Base-by-base conservation (phyloP, 139 green algal species). In the Pleodorina starrii region DNA sequence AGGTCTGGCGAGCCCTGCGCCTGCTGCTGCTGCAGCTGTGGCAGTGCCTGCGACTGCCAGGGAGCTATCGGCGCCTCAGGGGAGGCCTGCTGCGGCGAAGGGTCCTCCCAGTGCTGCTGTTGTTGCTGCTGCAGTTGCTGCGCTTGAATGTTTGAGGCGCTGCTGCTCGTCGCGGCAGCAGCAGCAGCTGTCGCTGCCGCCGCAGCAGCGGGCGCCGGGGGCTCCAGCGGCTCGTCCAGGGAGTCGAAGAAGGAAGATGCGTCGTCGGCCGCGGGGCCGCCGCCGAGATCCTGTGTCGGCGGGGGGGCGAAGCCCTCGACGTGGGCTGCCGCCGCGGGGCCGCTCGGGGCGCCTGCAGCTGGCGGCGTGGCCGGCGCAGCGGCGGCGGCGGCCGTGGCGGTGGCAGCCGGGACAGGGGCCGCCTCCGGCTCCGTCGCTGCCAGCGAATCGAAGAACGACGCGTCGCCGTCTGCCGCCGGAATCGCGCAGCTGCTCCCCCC, bases 401-500 rank as follows among this genome's bases (percentile, higher is more conserved):
- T 35, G 25, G 25, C 36, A 32, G 29, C 68, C 5, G 32, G 12
- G 35, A 2, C 72, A n/a, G 72, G 72, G 16, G 42, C 72, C 9
- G 72, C 4, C 12, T 29, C 38, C 35, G 35, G 38, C 68, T 76
- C 42, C 32, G n/a, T n/a, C n/a, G 36, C 44, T 27, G 44, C 74
- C 44, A 82, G 44, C 11, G 74, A 66, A 9, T 86, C 79, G 38
- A 86, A 86, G 38, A 86, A 86, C 2, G 79, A 75, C 5, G 29
- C 54, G 6, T 12, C 77, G 9, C 25, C 51, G 44, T 82, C 43
- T 25, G 74, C 16, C 2, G 1, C 44, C 6, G 11, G 40, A 21
- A 12, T 11, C 6, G 69, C 35, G 7, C 19, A n/a, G n/a, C n/a
- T n/a, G 9, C 5, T 59, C 17, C 12, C 0, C 27, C 42, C 35